A percentile compares a stretch with the other conserved stretches of the same genome.
Conservation (phyloP, 2,329 filamentous ascomycete genomes). For the Ophiostoma ips region DNA sequence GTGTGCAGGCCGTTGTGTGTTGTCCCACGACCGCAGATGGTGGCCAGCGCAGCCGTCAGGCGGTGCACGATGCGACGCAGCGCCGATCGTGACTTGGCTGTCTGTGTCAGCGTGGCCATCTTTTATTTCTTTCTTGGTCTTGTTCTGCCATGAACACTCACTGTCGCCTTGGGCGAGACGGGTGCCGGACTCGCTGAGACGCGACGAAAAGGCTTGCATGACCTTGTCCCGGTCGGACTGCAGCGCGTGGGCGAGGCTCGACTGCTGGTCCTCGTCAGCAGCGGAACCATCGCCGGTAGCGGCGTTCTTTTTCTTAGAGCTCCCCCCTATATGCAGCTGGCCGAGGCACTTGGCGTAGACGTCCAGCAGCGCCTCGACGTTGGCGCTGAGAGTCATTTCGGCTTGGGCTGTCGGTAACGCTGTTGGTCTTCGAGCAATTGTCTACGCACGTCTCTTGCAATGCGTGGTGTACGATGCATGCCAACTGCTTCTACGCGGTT, state of each 20-base stretch:
- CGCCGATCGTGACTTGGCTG: constrained; percentile 26
- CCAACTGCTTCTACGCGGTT: no score
- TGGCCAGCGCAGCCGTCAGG: constrained; percentile 28
- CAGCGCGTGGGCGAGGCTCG: constrained; percentile 19
- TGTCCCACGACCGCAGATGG: constrained; percentile 23
- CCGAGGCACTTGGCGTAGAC: constrained; percentile 32
- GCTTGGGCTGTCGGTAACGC: not conserved
- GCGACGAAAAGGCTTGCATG: constrained; percentile 27
- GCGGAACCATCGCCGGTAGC: no score
- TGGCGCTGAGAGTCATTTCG: constrained; percentile 27
- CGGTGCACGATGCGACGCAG: constrained; percentile 28
- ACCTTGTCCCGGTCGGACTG: constrained; percentile 28
- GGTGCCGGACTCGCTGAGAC: constrained; percentile 26
- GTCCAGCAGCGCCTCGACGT: constrained; percentile 30
- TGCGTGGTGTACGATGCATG: no score
- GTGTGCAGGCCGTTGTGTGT: not conserved
- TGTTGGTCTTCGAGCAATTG: not conserved
- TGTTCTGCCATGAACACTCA: constrained; percentile 18
- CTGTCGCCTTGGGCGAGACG: constrained; percentile 34
- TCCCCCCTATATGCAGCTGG: constrained; percentile 10
- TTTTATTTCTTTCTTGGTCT: not conserved
- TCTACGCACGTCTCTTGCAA: no score
- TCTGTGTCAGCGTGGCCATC: not conserved
- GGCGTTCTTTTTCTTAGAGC: not conserved
- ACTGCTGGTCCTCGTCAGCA: not conserved